Base-by-base conservation (phyloP, 306 rosid genomes). In the Urtica urens region DNA sequence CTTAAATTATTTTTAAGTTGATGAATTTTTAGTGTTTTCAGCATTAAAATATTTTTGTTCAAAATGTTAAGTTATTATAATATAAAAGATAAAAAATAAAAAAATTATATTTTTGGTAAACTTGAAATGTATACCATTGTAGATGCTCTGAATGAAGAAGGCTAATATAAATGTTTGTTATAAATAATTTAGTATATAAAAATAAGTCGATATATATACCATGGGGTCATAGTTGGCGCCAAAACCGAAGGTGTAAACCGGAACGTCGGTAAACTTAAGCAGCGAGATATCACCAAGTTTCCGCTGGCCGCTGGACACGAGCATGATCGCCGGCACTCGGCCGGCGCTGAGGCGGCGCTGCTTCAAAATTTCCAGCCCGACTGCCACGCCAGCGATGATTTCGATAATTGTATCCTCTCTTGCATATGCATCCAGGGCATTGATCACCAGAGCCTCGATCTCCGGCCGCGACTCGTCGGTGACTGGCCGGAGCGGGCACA, bases 231-330 rank as follows among this genome's bases (percentile, higher is more conserved):
- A 25, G 54, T 42, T 18, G 31, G 28, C 53, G 54, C 28, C 28
- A 38, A 18, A 53, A 14, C 33, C 25, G 43, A 55, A 54, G 38
- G 38, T 50, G 19, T 26, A 23, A 7, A 21, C 65, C n/a, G 47
- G 26, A 8, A 10, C 11, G 26, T 35, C 28, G 15, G 10, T 21
- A 11, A 14, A 39, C 5, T 23, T 42, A 44, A 3, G 20, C 24
- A 23, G 40, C 38, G 23, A 11, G 30, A 13, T 35, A 10, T 39
- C 3, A 15, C 5, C 25, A 19, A 21, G 12, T 2, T 41, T 12
- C 46, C 22, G 39, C 7, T 63, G 62, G 11, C 67, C 75, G 55
- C 59, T 71, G 10, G 75, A 63, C 15, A 70, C 47, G 31, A 70
- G 67, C 53, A 70, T 46, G 51, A 70, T 58, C 29, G 62, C 59